Evolutionary conservation across 306 rosid species (phyloP).

Genomic region (Gillenia trifoliata): DNA sequence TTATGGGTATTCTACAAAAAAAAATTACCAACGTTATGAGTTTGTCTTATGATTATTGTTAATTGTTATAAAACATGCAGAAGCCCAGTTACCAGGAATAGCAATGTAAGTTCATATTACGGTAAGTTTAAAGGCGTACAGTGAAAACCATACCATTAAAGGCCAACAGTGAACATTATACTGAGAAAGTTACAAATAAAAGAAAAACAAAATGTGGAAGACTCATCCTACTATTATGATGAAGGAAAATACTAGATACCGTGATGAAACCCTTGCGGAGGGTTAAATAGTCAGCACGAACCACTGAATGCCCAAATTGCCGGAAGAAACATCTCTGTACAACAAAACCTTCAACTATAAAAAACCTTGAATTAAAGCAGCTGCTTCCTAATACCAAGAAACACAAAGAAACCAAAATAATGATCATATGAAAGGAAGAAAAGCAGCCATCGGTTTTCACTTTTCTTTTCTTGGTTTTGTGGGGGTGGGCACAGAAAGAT

Average conservation of each 20-base stretch:
- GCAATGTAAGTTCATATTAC: background rate
- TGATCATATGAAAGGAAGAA: no score
- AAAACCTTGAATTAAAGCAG: background rate
- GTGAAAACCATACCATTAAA: background rate
- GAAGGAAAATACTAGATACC: slow-evolving; percentile 39
- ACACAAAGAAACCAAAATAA: background rate
- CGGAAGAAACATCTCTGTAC: slow-evolving; percentile 84
- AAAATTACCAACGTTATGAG: background rate
- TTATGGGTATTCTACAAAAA: background rate
- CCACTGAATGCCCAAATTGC: slow-evolving; percentile 85
- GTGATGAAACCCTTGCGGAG: slow-evolving; percentile 89
- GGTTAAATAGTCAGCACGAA: slow-evolving; percentile 80
- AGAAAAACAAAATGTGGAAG: background rate
- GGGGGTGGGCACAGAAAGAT: background rate
- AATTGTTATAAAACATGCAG: background rate
- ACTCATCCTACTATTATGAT: background rate
- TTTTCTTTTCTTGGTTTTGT: background rate
- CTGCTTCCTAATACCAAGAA: background rate
- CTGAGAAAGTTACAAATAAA: background rate
- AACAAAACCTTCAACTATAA: slow-evolving; percentile 13
- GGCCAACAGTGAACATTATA: background rate
- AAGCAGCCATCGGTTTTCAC: background rate
- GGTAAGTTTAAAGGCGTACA: background rate
- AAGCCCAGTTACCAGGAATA: background rate
- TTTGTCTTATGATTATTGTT: background rate